Conservation (phyloP, 495 filamentous ascomycete species). For the Talaromyces proteolyticus region DNA sequence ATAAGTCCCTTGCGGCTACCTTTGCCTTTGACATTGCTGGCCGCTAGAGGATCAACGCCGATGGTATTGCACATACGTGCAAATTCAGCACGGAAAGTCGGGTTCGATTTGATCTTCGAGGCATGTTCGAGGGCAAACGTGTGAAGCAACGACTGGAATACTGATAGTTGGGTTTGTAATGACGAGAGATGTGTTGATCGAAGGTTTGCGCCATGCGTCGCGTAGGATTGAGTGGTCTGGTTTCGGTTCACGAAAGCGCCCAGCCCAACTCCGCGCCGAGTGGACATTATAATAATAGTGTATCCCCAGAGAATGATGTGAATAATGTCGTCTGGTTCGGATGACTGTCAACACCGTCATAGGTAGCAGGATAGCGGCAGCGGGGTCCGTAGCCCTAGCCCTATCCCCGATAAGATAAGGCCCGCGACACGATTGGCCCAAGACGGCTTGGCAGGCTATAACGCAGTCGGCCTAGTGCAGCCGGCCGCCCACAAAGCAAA, state of each 20-base stretch:
- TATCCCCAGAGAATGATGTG: neutral
- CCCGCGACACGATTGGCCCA: constrained; percentile 1
- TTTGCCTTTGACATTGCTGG: constrained; percentile 57
- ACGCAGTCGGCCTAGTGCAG: constrained; percentile 12
- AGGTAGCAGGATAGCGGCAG: neutral
- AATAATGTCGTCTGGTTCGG: neutral
- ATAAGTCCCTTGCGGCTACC: constrained; percentile 30
- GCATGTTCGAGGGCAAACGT: constrained; percentile 92
- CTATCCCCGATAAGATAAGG: constrained; percentile 8
- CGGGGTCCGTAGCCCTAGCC: constrained; percentile 3
- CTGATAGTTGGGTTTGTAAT: constrained; percentile 84
- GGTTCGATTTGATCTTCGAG: constrained; percentile 91
- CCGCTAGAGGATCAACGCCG: constrained; percentile 85
- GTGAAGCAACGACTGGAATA: constrained; percentile 90
- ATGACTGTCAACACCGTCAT: neutral
- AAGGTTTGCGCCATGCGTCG: constrained; percentile 79
- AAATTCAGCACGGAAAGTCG: constrained; percentile 91
- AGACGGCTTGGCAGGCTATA: neutral
- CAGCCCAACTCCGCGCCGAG: constrained; percentile 72
- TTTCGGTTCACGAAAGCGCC: constrained; percentile 82
- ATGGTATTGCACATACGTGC: constrained; percentile 97
- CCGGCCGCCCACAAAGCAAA: constrained; percentile 24
- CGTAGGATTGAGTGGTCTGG: constrained; percentile 77
- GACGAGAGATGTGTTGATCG: constrained; percentile 74
- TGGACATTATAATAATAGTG: constrained; percentile 27